Base-by-base conservation (phyloP, 352 stramenopile species). In the Hyaloperonospora arabidopsidis region DNA sequence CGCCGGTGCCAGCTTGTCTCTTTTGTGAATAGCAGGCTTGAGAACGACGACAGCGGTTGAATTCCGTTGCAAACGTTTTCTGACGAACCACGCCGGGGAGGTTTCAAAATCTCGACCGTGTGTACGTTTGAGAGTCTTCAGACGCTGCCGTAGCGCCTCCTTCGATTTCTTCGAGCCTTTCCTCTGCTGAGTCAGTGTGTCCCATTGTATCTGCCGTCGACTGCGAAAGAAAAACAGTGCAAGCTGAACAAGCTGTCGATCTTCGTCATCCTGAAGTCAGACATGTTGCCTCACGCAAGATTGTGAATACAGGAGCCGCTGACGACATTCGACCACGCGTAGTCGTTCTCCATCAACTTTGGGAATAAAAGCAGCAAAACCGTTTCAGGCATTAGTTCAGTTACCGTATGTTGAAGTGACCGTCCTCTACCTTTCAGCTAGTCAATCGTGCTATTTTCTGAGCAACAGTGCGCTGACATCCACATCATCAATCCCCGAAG, bases 61-160 rank as follows among this genome's bases (percentile, higher is more conserved):
- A 15, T 38, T 49, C 23, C 5, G 39, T 44, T 0, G 21, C 6
- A 43, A 62, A 41, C 4, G 22, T 5, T 62, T 54, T 52, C 54
- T 67, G 17, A 79, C 81, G 56, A 62, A 84, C 69, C 74, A 74
- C 7, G 12, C 6, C 0, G 66, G 71, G 18, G 81, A 84, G 0
- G 59, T 17, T 8, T 56, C 51, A 10, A 81, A 13, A 13, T 69
- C 45, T 18, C 25, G 35, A 21, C 67, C 69, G 29, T 84, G 48
- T 1, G 62, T 81, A n/a, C 71, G 68, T 40, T 84, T 84, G 5
- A 84, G 60, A 2, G 74, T 84, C 41, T 84, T 84, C 3, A 84
- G 59, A 14, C 74, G 74, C 59, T 81, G 74, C 1, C 57, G 68
- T 11, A 84, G 54, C 8, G 44, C 61, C 2, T 69, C 50, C 36